Base-by-base conservation (phyloP, 176 grass and related monocot species). In the Oryza rufipogon region DNA sequence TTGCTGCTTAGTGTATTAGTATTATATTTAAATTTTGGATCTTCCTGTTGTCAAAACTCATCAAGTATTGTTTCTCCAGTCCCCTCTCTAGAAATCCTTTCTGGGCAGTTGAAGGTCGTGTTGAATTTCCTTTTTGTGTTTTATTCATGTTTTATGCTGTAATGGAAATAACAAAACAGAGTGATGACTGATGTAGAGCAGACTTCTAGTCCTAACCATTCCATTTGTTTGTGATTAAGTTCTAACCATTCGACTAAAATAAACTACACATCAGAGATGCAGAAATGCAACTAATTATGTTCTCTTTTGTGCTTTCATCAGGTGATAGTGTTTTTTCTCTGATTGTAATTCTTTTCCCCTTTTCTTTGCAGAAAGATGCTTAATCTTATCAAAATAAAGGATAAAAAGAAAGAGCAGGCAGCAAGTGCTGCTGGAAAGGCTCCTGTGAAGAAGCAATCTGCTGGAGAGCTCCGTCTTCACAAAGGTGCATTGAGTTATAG, bases 371-470 rank as follows among this genome's bases (percentile, higher is more conserved):
- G 86, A 85, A 91, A 70, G 54, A 96, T 96, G 93, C 92, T 96
- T 79, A 96, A 92, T 66, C 91, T 96, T 76, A 89, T 96, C 58
- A 96, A 96, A 87, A 93, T 96, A 85, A 96, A 96, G 79, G 93
- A 84, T 11, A 91, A 96, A 82, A 92, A 91, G 86, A 92, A 85
- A 82, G 93, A 96, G 70, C 88, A 91, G 56, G 88, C 91, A 32
- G 88, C 93, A 82, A 92, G 86, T 91, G 81, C 88, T 71, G 78
- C 77, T 96, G 91, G 86, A 73, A 91, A 79, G 49, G 44, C 87
- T 86, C 84, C 73, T 78, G 77, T 83, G 16, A 96, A 96, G 83
- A 96, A 96, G 61, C 93, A 93, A 75, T 92, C 90, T 83, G 86
- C 93, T 20, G 93, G 93, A 32, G 93, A 96, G 41, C 83, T 96